Base-by-base conservation (phyloP, 2,329 filamentous ascomycete genomes). In the Rhexocercosporidium sp. region DNA sequence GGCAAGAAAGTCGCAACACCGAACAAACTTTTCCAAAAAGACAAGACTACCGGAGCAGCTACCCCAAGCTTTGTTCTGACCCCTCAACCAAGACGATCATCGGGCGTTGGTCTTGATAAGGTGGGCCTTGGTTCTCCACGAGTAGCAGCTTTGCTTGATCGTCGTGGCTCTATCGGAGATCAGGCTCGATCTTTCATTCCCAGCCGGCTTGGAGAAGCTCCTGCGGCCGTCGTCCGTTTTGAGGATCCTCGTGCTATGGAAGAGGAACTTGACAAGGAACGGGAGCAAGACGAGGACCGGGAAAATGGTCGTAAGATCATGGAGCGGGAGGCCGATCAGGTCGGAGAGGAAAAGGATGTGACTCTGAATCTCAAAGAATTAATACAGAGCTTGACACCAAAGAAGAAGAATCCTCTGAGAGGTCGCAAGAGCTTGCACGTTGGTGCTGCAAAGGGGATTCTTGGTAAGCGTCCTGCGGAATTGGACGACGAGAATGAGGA, bases 371-470 rank as follows among this genome's bases (percentile, higher is more conserved):
- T 95, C 51, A 91, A 88, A 69, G 90, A 93, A 70, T 90, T 93
- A 86, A 95, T 95, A 68, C 85, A 91, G 68, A 91, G 88, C 65
- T 82, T 95, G 69, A 93, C 91, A 27, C 92, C 92, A 0, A 92
- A 92, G 78, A 92, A 92, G 77, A 89, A 93, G 77, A 89, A 87
- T 63, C 78, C 80, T 6, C 72, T 92, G 7, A 88, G 84, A 65
- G 88, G 88, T 16, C 88, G 92, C 47, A 94, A 94, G 80, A 94
- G 92, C 75, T 82, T 94, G 59, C 89, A 92, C 70, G 87, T 93
- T 22, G 92, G 92, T 47, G 91, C 90, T 72, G 92, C 91, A 16
- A 88, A 82, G 69, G 92, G 92, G 0, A 79, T 94, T 22, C 82
- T 94, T 5, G 92, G 92, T 7, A 94, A 94, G 78, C 84, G 92